Evolutionary conservation across 1,139 yeast species (phyloP), one percentile per base, ranked within the genome.

Genomic region (Nakaseomyces glabratus): DNA sequence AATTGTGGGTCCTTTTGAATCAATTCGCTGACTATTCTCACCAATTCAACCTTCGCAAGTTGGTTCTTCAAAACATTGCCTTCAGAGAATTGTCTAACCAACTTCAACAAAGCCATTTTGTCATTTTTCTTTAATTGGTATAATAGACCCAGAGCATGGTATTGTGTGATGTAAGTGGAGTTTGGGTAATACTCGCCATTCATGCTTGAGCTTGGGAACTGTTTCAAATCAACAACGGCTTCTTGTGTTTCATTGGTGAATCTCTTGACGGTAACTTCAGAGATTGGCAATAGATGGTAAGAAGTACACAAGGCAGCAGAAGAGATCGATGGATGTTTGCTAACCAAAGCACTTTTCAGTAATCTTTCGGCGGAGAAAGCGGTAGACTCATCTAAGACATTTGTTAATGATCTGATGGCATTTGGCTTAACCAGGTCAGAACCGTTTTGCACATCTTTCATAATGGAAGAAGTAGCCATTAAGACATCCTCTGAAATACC

Each of bases 401-500:
- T 74, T 14, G 88, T 76, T 50, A 90, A 71, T 0, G 98, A 82
- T 57, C 98, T 76, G 47, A 90, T 82, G 20, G 99, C 97, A 58
- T 90, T 82, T 38, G 98, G 95, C 57, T 88, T 85, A 62, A 81
- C 86, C 40, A 86, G 68, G 45, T 76, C 68, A 44, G 85, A 94
- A 45, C 88, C 88, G 41, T 80, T 78, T 63, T 93, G 96, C 40
- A 90, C 84, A 63, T 90, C 98, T 65, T 88, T 88, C 96, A 90
- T 93, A 53, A 90, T 88, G 14, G 95, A 84, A 6, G 96, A 84
- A 20, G 98, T 90, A 21, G 90, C 96, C 97, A 90, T 93, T 61
- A 90, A 73, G 37, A 85, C 85, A 62, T 90, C 96, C 50, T 85
- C 86, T 12, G 96, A 85, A 38, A 82, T 73, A 12, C 78, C 63